These are phyloP conservation scores for Naganishia liquefaciens DNA, from an alignment of 1,284 basidiomycete species.

Conservation along the genomic window DNA sequence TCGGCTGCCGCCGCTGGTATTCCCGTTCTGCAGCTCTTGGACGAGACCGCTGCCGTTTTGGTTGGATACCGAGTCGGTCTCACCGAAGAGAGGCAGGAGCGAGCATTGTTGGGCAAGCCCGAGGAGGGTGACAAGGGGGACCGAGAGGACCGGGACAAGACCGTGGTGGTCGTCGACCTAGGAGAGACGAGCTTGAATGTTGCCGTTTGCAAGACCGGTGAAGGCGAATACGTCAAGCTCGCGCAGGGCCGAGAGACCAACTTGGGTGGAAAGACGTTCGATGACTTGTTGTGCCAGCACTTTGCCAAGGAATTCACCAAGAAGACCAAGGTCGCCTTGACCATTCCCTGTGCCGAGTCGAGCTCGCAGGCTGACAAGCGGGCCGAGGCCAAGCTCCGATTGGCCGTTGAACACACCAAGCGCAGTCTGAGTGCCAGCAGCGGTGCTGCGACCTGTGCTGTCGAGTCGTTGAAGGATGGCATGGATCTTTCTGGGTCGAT, in stretches of 20 bases:
- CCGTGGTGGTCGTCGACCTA: constrained; percentile 61
- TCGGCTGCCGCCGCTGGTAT: constrained; percentile 82
- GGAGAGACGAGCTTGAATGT: constrained; percentile 61
- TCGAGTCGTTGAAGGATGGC: constrained; percentile 94
- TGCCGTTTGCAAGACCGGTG: constrained; percentile 58
- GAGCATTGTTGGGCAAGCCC: constrained; percentile 50
- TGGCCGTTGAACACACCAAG: constrained; percentile 94
- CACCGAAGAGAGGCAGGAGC: constrained; percentile 50
- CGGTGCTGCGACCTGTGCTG: constrained; percentile 81
- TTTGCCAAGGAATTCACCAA: constrained; percentile 97
- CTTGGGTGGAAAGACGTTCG: constrained; percentile 59
- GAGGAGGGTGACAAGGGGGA: constrained; percentile 54
- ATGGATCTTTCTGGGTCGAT: constrained; percentile 88
- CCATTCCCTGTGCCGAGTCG: constrained; percentile 61
- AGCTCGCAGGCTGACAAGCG: constrained; percentile 68
- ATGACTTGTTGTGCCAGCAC: constrained; percentile 71
- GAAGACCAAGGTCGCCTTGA: constrained; percentile 81
- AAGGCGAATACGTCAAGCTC: constrained; percentile 60
- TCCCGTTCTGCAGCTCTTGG: constrained; percentile 77
- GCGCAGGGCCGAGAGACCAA: constrained; percentile 57
- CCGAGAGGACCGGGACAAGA: constrained; percentile 58
- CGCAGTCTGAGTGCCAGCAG: constrained; percentile 85
- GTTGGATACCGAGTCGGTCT: constrained; percentile 54
- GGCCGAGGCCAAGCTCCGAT: constrained; percentile 87
- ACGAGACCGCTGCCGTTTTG: constrained; percentile 75